These are phyloP conservation scores for Miscanthus lutarioriparius DNA, from an alignment of 176 grass and related monocot genomes.

Conservation along the genomic window DNA sequence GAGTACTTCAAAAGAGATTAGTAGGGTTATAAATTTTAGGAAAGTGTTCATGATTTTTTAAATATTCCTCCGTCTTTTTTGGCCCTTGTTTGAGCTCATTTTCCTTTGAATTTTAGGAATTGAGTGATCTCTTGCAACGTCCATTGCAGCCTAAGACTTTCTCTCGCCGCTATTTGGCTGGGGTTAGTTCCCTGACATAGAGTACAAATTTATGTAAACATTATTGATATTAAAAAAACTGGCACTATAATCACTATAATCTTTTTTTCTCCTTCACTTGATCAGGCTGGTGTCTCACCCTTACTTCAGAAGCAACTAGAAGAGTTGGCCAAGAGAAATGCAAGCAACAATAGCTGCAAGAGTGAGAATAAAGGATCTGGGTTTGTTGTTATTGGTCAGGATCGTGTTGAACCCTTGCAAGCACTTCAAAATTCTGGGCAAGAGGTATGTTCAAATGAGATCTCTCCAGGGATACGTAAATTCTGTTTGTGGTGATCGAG, in stretches of 20 bases:
- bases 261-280: constrained; percentile 28
- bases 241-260: not conserved
- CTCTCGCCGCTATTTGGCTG: constrained; percentile 80
- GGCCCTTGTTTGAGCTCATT: constrained; percentile 23
- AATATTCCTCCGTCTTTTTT: constrained; percentile 24
- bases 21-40: constrained; percentile 19
- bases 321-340: constrained; percentile 60
- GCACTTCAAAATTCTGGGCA: constrained; percentile 84
- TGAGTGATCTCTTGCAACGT: constrained; percentile 57
- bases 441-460: constrained; percentile 46
- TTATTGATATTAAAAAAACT: not conserved
- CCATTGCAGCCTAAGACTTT: constrained; percentile 81
- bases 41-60: constrained; percentile 32
- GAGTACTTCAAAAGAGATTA: constrained; percentile 22
- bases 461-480: not conserved
- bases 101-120: constrained; percentile 55
- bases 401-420: constrained; percentile 80
- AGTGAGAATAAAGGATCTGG: constrained; percentile 49
- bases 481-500: not conserved
- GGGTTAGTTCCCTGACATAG: constrained; percentile 59
- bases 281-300: constrained; percentile 71
- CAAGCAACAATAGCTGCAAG: constrained; percentile 19
- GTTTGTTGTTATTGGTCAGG: constrained; percentile 79
- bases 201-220: constrained; percentile 15
- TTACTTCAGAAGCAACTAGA: constrained; percentile 87